phyloP scores from a whole-genome alignment of 2,329 filamentous ascomycete genomes.

The Thelonectria olida region DNA sequence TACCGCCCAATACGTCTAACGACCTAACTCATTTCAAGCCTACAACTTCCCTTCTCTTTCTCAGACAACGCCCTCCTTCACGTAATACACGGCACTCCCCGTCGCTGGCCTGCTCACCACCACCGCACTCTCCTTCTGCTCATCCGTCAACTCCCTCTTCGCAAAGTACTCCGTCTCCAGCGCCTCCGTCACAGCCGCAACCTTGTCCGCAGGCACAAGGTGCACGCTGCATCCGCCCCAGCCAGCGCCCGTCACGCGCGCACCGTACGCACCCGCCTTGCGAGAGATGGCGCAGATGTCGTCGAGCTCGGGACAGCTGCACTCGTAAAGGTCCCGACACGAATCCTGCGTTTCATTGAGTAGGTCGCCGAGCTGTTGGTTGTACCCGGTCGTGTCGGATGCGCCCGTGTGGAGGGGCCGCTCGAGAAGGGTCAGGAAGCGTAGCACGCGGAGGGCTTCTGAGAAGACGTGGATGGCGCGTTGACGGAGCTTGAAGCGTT shows the following conservation, averaged over 20 bases:
- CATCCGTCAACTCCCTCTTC: slow-evolving; percentile 70
- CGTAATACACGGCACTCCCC: slow-evolving; percentile 67
- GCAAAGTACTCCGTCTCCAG: slow-evolving; percentile 86
- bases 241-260: slow-evolving; percentile 88
- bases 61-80: slow-evolving; percentile 41
- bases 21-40: not conserved
- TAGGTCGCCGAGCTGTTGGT: slow-evolving; percentile 77
- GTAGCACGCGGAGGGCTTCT: slow-evolving; percentile 86
- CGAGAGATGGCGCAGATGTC: slow-evolving; percentile 83
- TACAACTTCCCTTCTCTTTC: not conserved
- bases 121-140: slow-evolving; percentile 81
- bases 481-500: slow-evolving; percentile 86
- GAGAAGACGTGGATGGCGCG: slow-evolving; percentile 90
- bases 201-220: slow-evolving; percentile 84
- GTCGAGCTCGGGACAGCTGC: slow-evolving; percentile 92
- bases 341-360: slow-evolving; percentile 92
- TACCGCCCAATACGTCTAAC: not conserved
- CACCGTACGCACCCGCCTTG: slow-evolving; percentile 82
- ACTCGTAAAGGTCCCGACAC: slow-evolving; percentile 88
- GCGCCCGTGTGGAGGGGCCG: slow-evolving; percentile 50
- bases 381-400: slow-evolving; percentile 67
- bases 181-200: slow-evolving; percentile 79
- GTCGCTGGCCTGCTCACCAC: slow-evolving; percentile 89
- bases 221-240: slow-evolving; percentile 98
- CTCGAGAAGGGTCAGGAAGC: slow-evolving; percentile 83